Evolutionary conservation across 345 rosid species (phyloP).

Genomic region (Populus deltoides): DNA sequence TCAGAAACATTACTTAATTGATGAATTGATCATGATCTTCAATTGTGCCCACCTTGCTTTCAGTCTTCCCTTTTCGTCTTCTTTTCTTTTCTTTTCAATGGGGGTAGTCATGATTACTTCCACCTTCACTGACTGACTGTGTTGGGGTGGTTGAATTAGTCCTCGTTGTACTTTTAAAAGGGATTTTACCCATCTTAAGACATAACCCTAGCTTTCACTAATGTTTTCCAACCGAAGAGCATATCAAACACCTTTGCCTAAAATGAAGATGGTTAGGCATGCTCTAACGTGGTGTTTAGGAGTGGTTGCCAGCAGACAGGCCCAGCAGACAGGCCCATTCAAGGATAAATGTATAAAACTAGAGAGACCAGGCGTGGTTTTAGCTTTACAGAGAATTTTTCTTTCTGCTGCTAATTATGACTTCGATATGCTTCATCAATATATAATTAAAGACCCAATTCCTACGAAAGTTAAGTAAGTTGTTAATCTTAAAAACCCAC

Average conservation of each 20-base stretch:
- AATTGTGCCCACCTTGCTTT: conserved; percentile 12
- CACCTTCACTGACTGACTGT: conserved; percentile 29
- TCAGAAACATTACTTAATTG: conserved; percentile 13
- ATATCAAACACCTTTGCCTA: conserved; percentile 4
- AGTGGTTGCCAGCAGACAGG: neutral
- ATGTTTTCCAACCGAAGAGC: neutral
- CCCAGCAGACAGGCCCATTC: neutral
- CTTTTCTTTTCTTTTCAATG: conserved; percentile 11
- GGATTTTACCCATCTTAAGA: neutral
- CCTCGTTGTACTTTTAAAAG: conserved; percentile 5
- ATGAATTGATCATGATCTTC: neutral
- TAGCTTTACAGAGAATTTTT: neutral
- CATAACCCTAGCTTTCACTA: conserved; percentile 19
- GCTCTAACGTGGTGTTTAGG: neutral
- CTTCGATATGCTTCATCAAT: neutral
- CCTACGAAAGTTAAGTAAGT: neutral
- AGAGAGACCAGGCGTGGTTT: neutral
- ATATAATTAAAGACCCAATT: neutral
- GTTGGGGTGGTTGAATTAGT: conserved; percentile 29
- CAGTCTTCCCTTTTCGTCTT: conserved; percentile 9
- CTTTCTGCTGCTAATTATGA: neutral
- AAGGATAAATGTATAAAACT: neutral
- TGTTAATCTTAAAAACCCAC: neutral
- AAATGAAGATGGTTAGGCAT: neutral
- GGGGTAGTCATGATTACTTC: conserved; percentile 39